Evolutionary conservation across 805 yeast species (phyloP).

Genomic region (Naumovozyma castellii): DNA sequence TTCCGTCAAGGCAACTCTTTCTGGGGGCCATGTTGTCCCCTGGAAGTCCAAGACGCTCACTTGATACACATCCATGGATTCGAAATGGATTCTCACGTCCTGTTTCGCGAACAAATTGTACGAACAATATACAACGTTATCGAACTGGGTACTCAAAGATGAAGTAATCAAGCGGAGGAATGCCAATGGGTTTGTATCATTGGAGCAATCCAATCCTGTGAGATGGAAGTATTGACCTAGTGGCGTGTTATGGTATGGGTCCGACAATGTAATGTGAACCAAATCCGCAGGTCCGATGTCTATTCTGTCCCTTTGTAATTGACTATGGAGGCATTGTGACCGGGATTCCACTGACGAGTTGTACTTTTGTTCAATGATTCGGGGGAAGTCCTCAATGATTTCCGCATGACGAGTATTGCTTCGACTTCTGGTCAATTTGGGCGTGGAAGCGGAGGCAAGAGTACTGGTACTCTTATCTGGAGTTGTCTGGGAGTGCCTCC

Average conservation of each 20-base stretch:
- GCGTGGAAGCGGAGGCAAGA: too few relatives aligned
- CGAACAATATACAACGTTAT: constrained; percentile 34
- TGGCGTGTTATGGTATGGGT: constrained; percentile 36
- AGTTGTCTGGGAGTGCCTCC: too few relatives aligned
- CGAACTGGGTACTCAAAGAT: too few relatives aligned
- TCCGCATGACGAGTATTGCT: not conserved
- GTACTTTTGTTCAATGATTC: constrained; percentile 14
- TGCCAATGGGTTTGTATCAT: constrained; percentile 39
- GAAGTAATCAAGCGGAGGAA: too few relatives aligned
- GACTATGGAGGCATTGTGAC: constrained; percentile 12
- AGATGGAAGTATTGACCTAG: constrained; percentile 42
- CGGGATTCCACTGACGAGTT: constrained; percentile 22
- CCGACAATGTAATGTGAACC: constrained; percentile 35
- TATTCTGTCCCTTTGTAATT: constrained; percentile 10
- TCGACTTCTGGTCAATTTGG: not conserved
- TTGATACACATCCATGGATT: constrained; percentile 24
- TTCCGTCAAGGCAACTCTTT: constrained; percentile 21
- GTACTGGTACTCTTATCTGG: too few relatives aligned
- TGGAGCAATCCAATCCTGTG: constrained; percentile 40
- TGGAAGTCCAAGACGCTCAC: constrained; percentile 12
- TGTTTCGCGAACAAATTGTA: constrained; percentile 63
- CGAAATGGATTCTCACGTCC: constrained; percentile 60
- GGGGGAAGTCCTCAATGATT: constrained; percentile 9
- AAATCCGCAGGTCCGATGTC: constrained; percentile 74
- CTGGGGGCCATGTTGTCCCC: not conserved